Evolutionary conservation across 805 yeast species (phyloP).

Genomic region (Myxozyma neotropica): DNA sequence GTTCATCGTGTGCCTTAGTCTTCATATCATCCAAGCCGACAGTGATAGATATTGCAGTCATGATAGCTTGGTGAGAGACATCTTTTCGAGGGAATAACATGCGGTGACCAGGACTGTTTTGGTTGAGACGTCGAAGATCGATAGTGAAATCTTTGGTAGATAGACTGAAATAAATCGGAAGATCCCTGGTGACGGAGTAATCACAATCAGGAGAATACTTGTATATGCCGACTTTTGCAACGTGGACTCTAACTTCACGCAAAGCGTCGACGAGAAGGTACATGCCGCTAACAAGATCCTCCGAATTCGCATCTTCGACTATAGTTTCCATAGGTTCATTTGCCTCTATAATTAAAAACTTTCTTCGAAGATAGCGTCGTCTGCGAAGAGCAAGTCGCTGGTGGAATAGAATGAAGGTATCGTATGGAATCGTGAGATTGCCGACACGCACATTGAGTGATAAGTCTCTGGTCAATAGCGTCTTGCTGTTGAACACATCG

Average conservation of each 20-base stretch:
- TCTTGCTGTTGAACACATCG: constrained; percentile 10
- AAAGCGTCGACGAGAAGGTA: constrained; percentile 41
- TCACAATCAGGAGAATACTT: constrained; percentile 36
- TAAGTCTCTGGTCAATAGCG: constrained; percentile 8
- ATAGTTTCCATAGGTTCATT: not conserved
- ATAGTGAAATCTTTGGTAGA: constrained; percentile 43
- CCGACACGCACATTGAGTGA: constrained; percentile 23
- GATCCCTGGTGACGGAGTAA: not conserved
- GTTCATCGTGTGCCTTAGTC: constrained; percentile 42
- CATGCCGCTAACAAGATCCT: constrained; percentile 34
- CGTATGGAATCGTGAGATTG: constrained; percentile 26
- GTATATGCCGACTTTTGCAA: constrained; percentile 40
- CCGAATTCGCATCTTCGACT: not conserved
- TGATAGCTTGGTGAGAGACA: constrained; percentile 47
- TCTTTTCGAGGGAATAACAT: constrained; percentile 42
- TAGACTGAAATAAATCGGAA: constrained; percentile 15
- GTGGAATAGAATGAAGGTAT: constrained; percentile 26
- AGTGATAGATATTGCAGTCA: constrained; percentile 42
- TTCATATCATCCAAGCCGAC: constrained; percentile 41
- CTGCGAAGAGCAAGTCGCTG: not conserved
- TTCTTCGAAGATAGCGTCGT: not conserved
- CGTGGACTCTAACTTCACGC: constrained; percentile 44
- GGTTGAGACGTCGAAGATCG: constrained; percentile 45
- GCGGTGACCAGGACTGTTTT: constrained; percentile 47
- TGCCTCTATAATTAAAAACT: not conserved